Evolutionary conservation across 208 protist genomes (phyloP), one percentile per base, ranked within the genome.

Genomic region (Leishmania aethiopica): DNA sequence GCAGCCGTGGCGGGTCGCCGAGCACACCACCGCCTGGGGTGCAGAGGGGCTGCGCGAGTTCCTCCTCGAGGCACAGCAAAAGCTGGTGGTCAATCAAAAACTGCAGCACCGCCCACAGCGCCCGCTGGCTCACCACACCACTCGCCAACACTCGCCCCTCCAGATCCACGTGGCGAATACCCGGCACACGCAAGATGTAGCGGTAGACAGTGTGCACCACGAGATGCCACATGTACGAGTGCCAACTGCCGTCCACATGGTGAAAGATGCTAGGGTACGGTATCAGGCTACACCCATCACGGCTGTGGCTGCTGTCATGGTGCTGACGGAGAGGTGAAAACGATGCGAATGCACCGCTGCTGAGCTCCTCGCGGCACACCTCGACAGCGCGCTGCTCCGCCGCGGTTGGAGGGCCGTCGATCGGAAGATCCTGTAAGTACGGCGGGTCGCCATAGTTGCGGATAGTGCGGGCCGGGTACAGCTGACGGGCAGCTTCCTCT

Each of bases 261-360:
- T 94, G 91, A 70, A 97, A 97, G 72, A 95, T 89, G 78, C 93
- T 96, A 32, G 94, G 94, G 82, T 94, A 97, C 7, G 83, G 45
- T 3, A 90, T 62, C 40, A 42, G 59, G 37, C 57, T 72, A 47
- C 37, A 75, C 22, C 53, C 59, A 11, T 37, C 62, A 42, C 51
- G 59, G 55, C 17, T 75, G 62, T 53, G 35, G 66, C 37, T 32
- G 62, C 45, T 35, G 28, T 45, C 25, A 40, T 69, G 45, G 37
- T 22, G 28, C 22, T 17, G 49, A 32, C 35, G 37, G 15, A 49
- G 8, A 3, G 51, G 37, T 32, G 80, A 77, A 37, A 84, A 64
- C 10, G 57, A 13, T 15, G 75, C 57, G 45, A 62, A 72, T 25
- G 45, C 79, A 32, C 70, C 81, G 35, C 49, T 40, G 28, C 64